Evolutionary conservation across 352 stramenopile genomes (phyloP), one percentile per base, ranked within the genome.

Genomic region (Globisporangium nodosum): DNA sequence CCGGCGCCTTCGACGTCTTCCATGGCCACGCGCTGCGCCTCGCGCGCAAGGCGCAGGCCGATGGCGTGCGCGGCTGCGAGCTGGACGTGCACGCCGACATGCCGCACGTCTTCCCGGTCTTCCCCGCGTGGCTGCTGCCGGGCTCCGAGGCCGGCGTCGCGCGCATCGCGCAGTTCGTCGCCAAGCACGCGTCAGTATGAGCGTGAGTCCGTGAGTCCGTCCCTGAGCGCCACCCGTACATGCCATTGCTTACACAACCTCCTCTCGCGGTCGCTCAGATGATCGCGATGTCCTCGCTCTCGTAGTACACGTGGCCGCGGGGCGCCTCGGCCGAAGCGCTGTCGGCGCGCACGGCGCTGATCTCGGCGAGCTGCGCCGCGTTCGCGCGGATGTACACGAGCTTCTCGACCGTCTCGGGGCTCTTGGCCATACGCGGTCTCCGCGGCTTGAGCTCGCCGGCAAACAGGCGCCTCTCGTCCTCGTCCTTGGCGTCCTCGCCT

Each of bases 1-100:
- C 71, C 3, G 74, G 66, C 0, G 64, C 78, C 9, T 74, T 81
- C 46, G 78, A 88, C 47, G 70, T 75, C 12, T 60, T 88, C 40
- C 78, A 80, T 53, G 39, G 49, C 3, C 70, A 77, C 33, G 70
- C 76, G 4, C 54, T 78, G 35, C 60, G 61, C 6, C 66, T 88
- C 5, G 62, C 54, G 15, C 57, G 66, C n/a, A 73, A 74, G 11
- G 75, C 74, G 0, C 31, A 68, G 21, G 48, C 48, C 0, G 58
- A 78, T 30, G 64, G 72, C 0, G 61, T 80, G 9, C 16, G 15
- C 15, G 48, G 63, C 8, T 62, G 66, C 2, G 63, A 83, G 51
- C 31, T 85, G 47, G 75, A 73, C 49, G 13, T 61, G 6, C 60
- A 66, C 24, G 35, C 31, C 13, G 56, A 71, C 27, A 64, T 74